Base-by-base conservation (phyloP, 352 stramenopile genomes). In the Pythium dissimile region DNA sequence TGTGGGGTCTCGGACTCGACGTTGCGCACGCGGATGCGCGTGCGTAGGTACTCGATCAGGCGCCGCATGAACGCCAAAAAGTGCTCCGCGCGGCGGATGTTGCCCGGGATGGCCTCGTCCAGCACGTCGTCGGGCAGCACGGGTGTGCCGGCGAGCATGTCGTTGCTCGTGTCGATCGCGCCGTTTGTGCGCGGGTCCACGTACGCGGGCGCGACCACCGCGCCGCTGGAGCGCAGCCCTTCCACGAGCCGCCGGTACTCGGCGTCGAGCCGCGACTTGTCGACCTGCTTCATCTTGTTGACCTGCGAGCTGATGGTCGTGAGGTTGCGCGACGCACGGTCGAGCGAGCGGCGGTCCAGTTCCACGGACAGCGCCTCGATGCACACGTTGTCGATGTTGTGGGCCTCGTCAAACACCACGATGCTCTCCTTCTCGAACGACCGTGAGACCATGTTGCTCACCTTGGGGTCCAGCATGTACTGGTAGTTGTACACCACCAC, bases 401-500 rank as follows among this genome's bases (percentile, higher is more conserved):
- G 97, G 3, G 96, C 97, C 71, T 99, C 97, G 70, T 99, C 96
- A 73, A 99, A 99, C 2, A 99, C 95, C 18, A 96, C 73, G 51
- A 96, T 95, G 59, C 82, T 90, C 52, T 94, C 85, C 52, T 88
- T 92, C 67, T 99, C 95, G 42, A 99, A 88, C 64, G 98, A 86
- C 24, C 94, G 70, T n/a, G 89, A 97, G 16, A 98, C 88, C 64
- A 94, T 69, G 27, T 80, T 73, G 41, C 84, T 88, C 7, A 98
- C 91, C 69, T 99, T 99, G 23, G 97, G 97, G 80, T 99, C 97
- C 23, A 99, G 84, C 95, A 99, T 98, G 77, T 99, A 99, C 81
- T 99, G 97, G 80, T 99, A 99, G 68, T 99, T 99, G 80, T 98
- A 99, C 38, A 99, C 95, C 2, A 99, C 67, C 37, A 99, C 91